Conservation (phyloP, 2,329 filamentous ascomycete genomes). For the Botrytis aclada region DNA sequence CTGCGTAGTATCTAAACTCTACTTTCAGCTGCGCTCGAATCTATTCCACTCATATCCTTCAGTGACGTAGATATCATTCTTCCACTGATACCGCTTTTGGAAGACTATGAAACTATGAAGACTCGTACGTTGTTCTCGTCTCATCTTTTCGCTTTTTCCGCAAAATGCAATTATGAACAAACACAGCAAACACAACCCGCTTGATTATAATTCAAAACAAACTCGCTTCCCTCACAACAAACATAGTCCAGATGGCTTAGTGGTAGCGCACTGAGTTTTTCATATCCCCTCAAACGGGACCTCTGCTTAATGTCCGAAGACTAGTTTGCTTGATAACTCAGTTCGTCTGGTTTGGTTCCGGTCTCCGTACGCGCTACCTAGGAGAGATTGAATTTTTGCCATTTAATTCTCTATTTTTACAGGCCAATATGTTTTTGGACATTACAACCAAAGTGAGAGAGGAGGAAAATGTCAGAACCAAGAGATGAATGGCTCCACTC, state of each 20-base stretch:
- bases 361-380: neutral
- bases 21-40: neutral
- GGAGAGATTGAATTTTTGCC: neutral
- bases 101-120: neutral
- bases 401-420: neutral
- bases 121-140: neutral
- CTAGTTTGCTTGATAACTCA: neutral
- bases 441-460: too few species aligned
- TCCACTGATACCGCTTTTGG: neutral
- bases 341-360: neutral
- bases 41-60: neutral
- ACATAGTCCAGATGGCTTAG: slow-evolving; percentile 9
- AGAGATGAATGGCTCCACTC: neutral
- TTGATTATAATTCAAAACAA: neutral
- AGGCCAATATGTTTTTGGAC: neutral
- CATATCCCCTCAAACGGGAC: slow-evolving; percentile 3
- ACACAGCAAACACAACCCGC: neutral
- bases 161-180: neutral
- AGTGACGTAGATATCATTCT: neutral
- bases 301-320: slow-evolving; percentile 5
- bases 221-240: neutral
- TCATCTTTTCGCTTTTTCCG: neutral
- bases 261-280: slow-evolving; percentile 4
- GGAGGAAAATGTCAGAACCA: neutral
- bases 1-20: neutral